Conservation (phyloP, 257 asterid genomes). For the Gentiana dahurica region DNA sequence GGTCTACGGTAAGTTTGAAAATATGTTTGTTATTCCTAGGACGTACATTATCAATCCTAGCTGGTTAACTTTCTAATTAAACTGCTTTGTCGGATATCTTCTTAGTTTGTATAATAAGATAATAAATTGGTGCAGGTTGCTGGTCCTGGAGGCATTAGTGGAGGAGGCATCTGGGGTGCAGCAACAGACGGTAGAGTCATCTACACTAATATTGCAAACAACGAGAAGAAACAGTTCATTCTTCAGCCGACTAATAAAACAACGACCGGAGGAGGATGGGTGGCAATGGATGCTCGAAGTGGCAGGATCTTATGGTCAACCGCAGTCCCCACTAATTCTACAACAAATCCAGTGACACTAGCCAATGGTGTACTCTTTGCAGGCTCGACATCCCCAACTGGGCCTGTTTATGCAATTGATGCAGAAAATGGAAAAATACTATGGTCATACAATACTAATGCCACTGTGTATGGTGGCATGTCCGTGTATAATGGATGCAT, state of each 20-base stretch:
- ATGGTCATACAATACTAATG: constrained; percentile 37
- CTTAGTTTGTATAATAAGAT: background rate
- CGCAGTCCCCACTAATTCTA: constrained; percentile 31
- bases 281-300: constrained; percentile 29
- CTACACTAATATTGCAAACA: constrained; percentile 37
- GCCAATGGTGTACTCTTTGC: constrained; percentile 38
- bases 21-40: background rate
- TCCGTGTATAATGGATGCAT: constrained; percentile 39
- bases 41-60: too few species aligned
- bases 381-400: constrained; percentile 23
- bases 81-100: too few species aligned
- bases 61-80: too few species aligned
- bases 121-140: constrained; percentile 24
- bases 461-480: constrained; percentile 37
- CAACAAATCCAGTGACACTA: constrained; percentile 26
- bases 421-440: constrained; percentile 27
- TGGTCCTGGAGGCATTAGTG: constrained; percentile 29
- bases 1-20: constrained; percentile 28
- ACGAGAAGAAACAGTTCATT: constrained; percentile 13
- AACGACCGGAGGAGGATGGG: constrained; percentile 42
- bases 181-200: constrained; percentile 30
- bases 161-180: constrained; percentile 48
- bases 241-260: constrained; percentile 23
- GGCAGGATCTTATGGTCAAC: constrained; percentile 41
- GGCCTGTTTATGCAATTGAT: constrained; percentile 30